Base-by-base conservation (phyloP, 2,329 filamentous ascomycete species). In the Pestalotiopsis sp. region DNA sequence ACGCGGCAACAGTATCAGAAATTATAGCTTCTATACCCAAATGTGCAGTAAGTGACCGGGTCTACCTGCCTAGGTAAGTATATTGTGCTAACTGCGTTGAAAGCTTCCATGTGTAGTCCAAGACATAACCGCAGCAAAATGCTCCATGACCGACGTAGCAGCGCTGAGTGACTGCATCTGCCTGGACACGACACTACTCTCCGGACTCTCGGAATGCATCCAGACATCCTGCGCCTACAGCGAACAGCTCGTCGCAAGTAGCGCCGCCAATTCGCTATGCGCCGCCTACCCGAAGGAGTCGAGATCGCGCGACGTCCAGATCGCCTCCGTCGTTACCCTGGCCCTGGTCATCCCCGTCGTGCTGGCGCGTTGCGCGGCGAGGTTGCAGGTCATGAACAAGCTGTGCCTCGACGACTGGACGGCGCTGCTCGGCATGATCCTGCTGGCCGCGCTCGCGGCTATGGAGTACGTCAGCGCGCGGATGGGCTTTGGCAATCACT, bases 351-450 rank as follows among this genome's bases (percentile, higher is more conserved):
- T 62, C 3, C 59, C 59, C 9, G 23, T 36, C 12, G 27, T 62
- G 3, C 27, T 62, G 27, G 59, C 59, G 2, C 23, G 59, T 3
- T 62, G 59, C 4, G 59, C 59, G 6, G 27, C 59, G 11, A 62
- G 59, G n/a, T 17, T 41, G 4, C 27, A 62, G 13, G 14, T 38
- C 59, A 38, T 31, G 7, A 36, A 62, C 4, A 62, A 62, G 59
- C 36, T 62, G 13, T 62, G 59, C 14, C 36, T 39, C 59, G 59
- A 62, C n/a, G 59, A 62, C 31, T 62, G 36, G 57, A 59, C 57
- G 12, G 57, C 57, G 27, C 57, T 59, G 2, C 57, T 59, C 1
- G 57, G 57, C 1, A 13, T 59, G 57, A 6, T 62, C 12, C 36
- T 62, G 4, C 23, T 62, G 14, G 17, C 36, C 1, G 59, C 27